phyloP scores from a whole-genome alignment of 139 green algal species.

The Mychonastes homosphaera region DNA sequence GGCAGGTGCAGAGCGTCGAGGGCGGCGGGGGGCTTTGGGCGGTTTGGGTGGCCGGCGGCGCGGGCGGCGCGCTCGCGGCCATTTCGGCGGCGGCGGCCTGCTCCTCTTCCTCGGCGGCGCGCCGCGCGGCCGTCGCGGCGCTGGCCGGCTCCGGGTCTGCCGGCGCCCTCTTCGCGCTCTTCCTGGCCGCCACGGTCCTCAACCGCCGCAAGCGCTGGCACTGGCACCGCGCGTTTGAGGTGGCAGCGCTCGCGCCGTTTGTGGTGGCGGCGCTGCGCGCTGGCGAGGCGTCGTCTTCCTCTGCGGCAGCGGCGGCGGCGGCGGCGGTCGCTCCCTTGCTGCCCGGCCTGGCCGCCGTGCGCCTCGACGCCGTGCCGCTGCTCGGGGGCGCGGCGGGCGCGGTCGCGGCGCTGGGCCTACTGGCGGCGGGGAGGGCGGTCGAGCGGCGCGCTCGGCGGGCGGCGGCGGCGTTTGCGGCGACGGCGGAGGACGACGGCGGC shows the following conservation, averaged over 20 bases:
- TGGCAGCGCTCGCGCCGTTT: conserved; percentile 16
- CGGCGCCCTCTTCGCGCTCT: conserved; percentile 12
- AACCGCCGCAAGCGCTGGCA: conserved; percentile 16
- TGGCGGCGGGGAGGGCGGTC: too few species aligned
- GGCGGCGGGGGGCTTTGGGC: conserved; percentile 12
- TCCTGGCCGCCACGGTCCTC: conserved; percentile 3
- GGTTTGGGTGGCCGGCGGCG: not conserved
- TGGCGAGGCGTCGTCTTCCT: too few species aligned
- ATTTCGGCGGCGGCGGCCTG: not conserved
- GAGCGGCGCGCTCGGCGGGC: too few species aligned
- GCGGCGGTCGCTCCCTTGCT: too few species aligned
- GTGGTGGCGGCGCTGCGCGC: conserved; percentile 9
- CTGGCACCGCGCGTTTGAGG: conserved; percentile 17
- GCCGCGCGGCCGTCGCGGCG: not conserved
- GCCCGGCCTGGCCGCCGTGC: too few species aligned
- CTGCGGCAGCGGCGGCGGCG: too few species aligned
- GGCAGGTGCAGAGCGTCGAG: conserved; percentile 14
- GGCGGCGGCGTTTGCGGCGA: too few species aligned
- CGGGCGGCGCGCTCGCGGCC: not conserved
- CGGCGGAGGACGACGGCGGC: too few species aligned
- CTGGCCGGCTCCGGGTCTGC: conserved; percentile 7
- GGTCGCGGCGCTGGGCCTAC: too few species aligned
- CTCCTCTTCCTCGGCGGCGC: not conserved
- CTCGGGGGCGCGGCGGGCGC: too few species aligned
- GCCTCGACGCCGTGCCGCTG: too few species aligned